Evolutionary conservation across 1,139 yeast genomes (phyloP).

Genomic region (Yamadazyma dendronema): DNA sequence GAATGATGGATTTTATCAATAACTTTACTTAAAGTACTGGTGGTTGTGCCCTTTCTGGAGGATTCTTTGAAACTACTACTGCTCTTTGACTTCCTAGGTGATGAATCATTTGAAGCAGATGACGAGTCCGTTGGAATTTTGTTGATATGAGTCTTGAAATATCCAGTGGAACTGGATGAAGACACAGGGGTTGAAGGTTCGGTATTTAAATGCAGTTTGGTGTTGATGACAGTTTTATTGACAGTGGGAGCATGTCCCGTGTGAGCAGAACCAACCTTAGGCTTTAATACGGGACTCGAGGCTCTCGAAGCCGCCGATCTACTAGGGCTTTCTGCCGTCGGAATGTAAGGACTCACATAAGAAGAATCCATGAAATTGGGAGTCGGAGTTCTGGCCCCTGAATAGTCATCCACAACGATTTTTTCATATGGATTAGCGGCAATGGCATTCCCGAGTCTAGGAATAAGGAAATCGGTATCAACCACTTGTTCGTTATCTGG

Average conservation of each 20-base stretch:
- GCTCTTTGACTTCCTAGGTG: not conserved
- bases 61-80: conserved; percentile 12
- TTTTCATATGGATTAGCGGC: conserved; percentile 20
- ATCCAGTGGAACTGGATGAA: conserved; percentile 6
- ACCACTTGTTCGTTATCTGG: conserved; percentile 11
- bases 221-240: conserved; percentile 9
- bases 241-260: not conserved
- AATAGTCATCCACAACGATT: conserved; percentile 9
- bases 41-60: conserved; percentile 1
- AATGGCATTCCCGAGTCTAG: conserved; percentile 26
- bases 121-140: conserved; percentile 2
- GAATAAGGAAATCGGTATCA: conserved; percentile 15
- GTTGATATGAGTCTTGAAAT: conserved; percentile 7
- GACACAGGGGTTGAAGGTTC: conserved; percentile 14
- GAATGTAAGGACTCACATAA: conserved; percentile 16
- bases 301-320: conserved; percentile 6
- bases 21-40: conserved; percentile 5
- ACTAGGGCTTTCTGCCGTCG: conserved; percentile 5
- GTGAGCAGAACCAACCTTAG: conserved; percentile 1
- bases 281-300: conserved; percentile 6
- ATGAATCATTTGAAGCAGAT: not conserved
- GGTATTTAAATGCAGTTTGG: conserved; percentile 9
- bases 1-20: conserved; percentile 10
- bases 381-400: conserved; percentile 14
- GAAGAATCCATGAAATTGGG: conserved; percentile 14